Evolutionary conservation across 1,284 basidiomycete genomes (phyloP).

Genomic region (Phylloboletellus chloephorus): DNA sequence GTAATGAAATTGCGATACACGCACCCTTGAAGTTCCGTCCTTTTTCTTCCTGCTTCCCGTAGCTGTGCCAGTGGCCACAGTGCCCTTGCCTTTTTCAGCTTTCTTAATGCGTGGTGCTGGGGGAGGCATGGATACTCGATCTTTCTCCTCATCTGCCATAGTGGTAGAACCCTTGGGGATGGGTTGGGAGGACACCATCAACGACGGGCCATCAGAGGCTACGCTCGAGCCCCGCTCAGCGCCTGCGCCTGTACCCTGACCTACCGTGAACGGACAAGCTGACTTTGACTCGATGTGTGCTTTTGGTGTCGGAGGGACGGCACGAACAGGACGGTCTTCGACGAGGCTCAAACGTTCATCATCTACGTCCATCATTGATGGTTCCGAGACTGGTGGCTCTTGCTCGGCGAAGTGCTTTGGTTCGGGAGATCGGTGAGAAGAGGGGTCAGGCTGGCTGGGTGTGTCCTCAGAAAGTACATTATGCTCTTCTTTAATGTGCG

Average conservation of each 20-base stretch:
- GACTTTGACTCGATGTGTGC: slow-evolving; percentile 1
- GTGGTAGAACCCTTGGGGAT: slow-evolving; percentile 4
- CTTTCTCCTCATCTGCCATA: slow-evolving; percentile 26
- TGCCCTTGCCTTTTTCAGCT: slow-evolving; percentile 22
- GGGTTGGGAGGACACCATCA: slow-evolving; percentile 4
- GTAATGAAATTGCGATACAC: neutral
- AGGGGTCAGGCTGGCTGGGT: neutral
- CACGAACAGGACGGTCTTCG: slow-evolving; percentile 37
- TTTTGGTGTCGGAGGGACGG: slow-evolving; percentile 1
- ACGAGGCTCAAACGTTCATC: slow-evolving; percentile 65
- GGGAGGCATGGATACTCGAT: slow-evolving; percentile 57
- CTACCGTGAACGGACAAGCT: neutral
- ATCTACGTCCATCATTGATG: slow-evolving; percentile 56
- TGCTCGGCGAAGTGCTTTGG: slow-evolving; percentile 1
- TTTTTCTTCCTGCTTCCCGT: slow-evolving; percentile 27
- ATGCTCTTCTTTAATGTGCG: slow-evolving; percentile 5
- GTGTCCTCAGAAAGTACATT: neutral
- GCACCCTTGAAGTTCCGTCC: slow-evolving; percentile 23
- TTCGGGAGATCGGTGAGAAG: slow-evolving; percentile 5
- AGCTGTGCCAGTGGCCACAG: neutral
- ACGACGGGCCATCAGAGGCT: slow-evolving; percentile 4
- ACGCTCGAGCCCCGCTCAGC: slow-evolving; percentile 1
- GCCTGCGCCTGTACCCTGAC: neutral
- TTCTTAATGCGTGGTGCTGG: slow-evolving; percentile 37
- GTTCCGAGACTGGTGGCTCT: slow-evolving; percentile 10